Evolutionary conservation across 306 rosid genomes (phyloP), one percentile per base, ranked within the genome.

Genomic region (Vigna radiata): DNA sequence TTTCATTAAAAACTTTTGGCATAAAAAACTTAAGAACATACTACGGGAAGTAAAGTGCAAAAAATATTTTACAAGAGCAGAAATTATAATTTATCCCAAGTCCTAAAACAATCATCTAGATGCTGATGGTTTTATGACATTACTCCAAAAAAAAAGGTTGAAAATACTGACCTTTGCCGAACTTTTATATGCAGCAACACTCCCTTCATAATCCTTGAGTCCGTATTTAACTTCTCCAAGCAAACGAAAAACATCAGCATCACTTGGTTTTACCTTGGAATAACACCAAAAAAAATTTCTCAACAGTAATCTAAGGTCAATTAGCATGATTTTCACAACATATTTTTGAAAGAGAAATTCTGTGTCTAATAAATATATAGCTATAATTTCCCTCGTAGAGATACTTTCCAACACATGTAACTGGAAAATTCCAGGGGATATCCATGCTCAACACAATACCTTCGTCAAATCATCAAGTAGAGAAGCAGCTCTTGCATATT

Each of bases 211-310:
- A 75, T 94, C 98, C 74, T 87, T 92, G 70, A 90, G 90, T 41
- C 87, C 89, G 68, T 85, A 90, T 83, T 89, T 90, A 27, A 92
- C 93, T 78, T 92, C 98, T 68, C 97, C 98, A 79, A 94, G 98
- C 90, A 94, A 88, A 79, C 91, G 97, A 39, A 85, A 92, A 82
- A 89, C 89, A 66, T 91, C 94, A 43, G 95, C 90, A 75, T 94
- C 96, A 78, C 67, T 85, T 62, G 91, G 87, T 83, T 85, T 91
- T 86, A 80, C 96, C 97, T 94, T 64, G 37, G 67, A 56, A 19
- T 19, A 12, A 66, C 69, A 70, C 65, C 23, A 55, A 79, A 70
- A 46, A 19, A 73, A 63, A 29, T 62, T 3, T 61, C 49, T 77
- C 36, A 74, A 47, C 21, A 25, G 50, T 25, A 53, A 48, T 58